Conservation (phyloP, 129 eudicot genomes). For the Saposhnikovia divaricata region DNA sequence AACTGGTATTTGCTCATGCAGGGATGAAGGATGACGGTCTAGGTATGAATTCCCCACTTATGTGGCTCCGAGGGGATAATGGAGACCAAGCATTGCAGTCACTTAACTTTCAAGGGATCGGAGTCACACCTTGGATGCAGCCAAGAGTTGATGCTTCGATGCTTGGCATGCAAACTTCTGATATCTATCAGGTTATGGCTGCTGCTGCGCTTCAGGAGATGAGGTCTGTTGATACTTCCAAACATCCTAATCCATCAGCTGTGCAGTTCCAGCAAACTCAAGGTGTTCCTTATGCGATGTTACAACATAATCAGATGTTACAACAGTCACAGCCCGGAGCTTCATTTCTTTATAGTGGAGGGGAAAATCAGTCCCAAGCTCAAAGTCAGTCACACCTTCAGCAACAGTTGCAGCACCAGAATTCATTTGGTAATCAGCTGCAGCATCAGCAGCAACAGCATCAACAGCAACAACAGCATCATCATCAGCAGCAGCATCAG, state of each 20-base stretch:
- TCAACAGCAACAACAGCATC: background rate
- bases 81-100: constrained; percentile 54
- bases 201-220: constrained; percentile 70
- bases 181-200: constrained; percentile 77
- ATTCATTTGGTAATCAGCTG: constrained; percentile 32
- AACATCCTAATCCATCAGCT: constrained; percentile 30
- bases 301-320: constrained; percentile 44
- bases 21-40: constrained; percentile 63
- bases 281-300: constrained; percentile 19
- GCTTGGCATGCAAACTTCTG: constrained; percentile 65
- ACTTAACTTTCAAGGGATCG: constrained; percentile 64
- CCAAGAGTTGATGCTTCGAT: constrained; percentile 67
- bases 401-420: constrained; percentile 43
- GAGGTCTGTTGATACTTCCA: constrained; percentile 48
- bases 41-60: constrained; percentile 59
- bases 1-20: constrained; percentile 4
- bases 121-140: constrained; percentile 63
- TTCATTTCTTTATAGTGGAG: constrained; percentile 13
- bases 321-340: constrained; percentile 45
- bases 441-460: constrained; percentile 11
- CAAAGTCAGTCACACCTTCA: constrained; percentile 35
- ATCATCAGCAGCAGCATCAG: constrained; percentile 8
- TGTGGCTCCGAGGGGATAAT: constrained; percentile 72
- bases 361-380: constrained; percentile 23
- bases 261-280: constrained; percentile 69